phyloP scores from a whole-genome alignment of 768 basidiomycete species.

The Naganishia randhawae region DNA sequence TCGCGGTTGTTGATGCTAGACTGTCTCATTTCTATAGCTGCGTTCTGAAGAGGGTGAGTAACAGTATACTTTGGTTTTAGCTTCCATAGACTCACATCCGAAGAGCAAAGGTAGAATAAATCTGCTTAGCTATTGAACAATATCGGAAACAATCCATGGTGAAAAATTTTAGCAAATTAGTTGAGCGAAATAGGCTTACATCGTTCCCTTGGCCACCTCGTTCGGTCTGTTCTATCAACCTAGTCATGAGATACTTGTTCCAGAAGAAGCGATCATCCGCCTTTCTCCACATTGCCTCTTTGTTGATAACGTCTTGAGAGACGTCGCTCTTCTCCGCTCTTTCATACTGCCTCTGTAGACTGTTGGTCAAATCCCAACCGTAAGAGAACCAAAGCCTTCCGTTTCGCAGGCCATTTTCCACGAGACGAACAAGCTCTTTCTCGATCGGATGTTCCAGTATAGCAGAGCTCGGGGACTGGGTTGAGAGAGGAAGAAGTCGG shows the following conservation, averaged over 20 bases:
- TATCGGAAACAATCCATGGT: neutral
- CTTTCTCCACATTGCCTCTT: slow-evolving; percentile 54
- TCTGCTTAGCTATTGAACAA: slow-evolving; percentile 62
- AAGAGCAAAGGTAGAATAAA: slow-evolving; percentile 92
- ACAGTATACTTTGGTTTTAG: slow-evolving; percentile 1
- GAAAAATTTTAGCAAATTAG: neutral
- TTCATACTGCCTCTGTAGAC: slow-evolving; percentile 76
- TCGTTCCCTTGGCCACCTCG: slow-evolving; percentile 59
- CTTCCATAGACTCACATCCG: slow-evolving; percentile 69
- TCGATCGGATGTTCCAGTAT: slow-evolving; percentile 80
- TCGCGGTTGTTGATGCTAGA: slow-evolving; percentile 70
- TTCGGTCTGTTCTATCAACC: slow-evolving; percentile 60
- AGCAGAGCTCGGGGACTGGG: slow-evolving; percentile 60
- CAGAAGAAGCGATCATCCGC: slow-evolving; percentile 97
- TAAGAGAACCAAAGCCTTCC: slow-evolving; percentile 90
- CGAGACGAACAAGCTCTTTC: slow-evolving; percentile 75
- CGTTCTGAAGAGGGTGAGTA: slow-evolving; percentile 10
- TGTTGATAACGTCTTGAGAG: slow-evolving; percentile 39
- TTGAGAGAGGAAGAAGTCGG: slow-evolving; percentile 80
- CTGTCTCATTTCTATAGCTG: slow-evolving; percentile 82
- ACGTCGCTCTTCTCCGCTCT: slow-evolving; percentile 55
- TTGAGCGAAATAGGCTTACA: slow-evolving; percentile 55
- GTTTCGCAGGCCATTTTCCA: slow-evolving; percentile 73
- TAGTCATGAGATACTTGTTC: slow-evolving; percentile 74
- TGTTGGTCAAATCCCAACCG: slow-evolving; percentile 79